Base-by-base conservation (phyloP, 75 land plant species). In the Pinus taeda region DNA sequence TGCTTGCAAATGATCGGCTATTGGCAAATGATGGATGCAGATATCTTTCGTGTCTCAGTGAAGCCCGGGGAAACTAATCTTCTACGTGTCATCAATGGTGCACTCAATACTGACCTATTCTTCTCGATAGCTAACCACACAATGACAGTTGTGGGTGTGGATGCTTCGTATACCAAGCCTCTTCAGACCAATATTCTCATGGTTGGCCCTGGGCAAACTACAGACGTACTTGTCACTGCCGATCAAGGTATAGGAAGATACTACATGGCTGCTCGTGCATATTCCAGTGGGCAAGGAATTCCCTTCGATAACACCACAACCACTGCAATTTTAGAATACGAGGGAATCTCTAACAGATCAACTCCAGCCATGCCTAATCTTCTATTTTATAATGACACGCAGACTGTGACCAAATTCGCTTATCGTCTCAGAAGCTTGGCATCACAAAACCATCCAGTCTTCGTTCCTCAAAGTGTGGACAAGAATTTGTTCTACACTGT, bases 181-280 rank as follows among this genome's bases (percentile, higher is more conserved):
- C 73, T 74, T 29, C 70, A 76, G 77, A 81, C 83, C 11, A 59
- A 81, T 80, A 18, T 73, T 49, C 72, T 85, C 1, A 22, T 84
- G 59, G 73, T 89, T n/a, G 77, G 85, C 14, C 89, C 91, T 0
- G 91, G 91, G 17, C 91, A 89, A 61, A 85, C 87, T 57, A 82
- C 87, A 17, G 82, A 75, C 36, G 81, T 71, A 18, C 78, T 82
- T 33, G 42, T 81, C 63, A 17, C 42, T 15, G n/a, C 20, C 17
- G 36, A 18, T 60, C 73, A 62, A 1, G 42, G 5, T 37, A 37
- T 37, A 18, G 83, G 80, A 73, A 75, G 74, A 14, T 86, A 80
- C 66, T 49, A 75, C 58, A 83, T 86, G 79, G 76, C 78, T 0
- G 88, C 88, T 2, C 67, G 85, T 9, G 81, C 88, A 17, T 86